These are phyloP conservation scores for Lepraria neglecta DNA, from an alignment of 495 filamentous ascomycete genomes.

Conservation along the genomic window DNA sequence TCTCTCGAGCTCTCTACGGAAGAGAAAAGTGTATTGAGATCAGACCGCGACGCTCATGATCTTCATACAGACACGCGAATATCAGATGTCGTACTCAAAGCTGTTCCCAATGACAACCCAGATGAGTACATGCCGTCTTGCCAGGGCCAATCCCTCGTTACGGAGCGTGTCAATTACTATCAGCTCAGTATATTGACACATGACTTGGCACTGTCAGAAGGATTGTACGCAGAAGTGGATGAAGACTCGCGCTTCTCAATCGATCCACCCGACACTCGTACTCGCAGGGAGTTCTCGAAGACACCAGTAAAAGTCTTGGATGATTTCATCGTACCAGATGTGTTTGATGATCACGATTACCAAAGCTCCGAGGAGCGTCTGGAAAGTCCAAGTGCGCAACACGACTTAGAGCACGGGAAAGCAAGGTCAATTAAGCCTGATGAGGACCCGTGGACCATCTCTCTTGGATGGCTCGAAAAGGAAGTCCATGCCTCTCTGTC, in stretches of 20 bases:
- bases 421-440: background rate
- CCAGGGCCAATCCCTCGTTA: background rate
- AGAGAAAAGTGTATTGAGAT: background rate
- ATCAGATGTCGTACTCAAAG: constrained; percentile 3
- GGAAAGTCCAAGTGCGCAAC: background rate
- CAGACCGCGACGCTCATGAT: background rate
- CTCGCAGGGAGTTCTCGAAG: constrained; percentile 1
- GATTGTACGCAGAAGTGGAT: constrained; percentile 11
- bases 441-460: constrained; percentile 18
- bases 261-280: constrained; percentile 8
- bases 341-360: constrained; percentile 19
- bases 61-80: background rate
- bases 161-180: constrained; percentile 7
- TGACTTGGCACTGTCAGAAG: constrained; percentile 19
- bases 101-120: background rate
- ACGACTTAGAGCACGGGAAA: background rate
- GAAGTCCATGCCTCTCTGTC: background rate
- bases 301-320: constrained; percentile 25
- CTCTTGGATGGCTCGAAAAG: constrained; percentile 24
- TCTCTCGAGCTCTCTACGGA: constrained; percentile 25
- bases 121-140: background rate
- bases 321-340: constrained; percentile 35
- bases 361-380: constrained; percentile 2
- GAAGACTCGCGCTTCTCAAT: background rate
- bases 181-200: constrained; percentile 14